A percentile compares a stretch with the other conserved stretches of the same genome.
phyloP scores from a whole-genome alignment of 176 grass and related monocot genomes.

The Urochloa ruziziensis region DNA sequence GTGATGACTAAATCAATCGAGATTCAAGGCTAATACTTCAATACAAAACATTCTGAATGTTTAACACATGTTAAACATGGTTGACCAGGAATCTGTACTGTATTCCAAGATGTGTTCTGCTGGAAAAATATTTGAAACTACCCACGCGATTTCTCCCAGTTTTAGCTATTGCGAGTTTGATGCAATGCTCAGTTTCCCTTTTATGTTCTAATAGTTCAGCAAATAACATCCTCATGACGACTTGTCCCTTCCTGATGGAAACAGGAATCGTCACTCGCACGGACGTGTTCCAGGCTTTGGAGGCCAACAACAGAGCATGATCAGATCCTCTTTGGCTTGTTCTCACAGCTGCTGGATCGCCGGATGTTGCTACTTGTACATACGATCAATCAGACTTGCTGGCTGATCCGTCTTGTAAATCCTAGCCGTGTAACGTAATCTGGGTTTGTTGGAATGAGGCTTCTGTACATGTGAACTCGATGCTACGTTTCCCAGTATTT shows the following conservation, averaged over 20 bases:
- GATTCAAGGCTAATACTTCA: not conserved
- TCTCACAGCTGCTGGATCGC: not conserved
- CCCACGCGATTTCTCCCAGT: not conserved
- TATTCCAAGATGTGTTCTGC: not conserved
- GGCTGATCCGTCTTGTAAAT: not conserved
- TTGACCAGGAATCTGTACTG: not conserved
- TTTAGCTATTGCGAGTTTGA: not conserved
- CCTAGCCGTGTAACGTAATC: not conserved
- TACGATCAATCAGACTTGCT: not conserved
- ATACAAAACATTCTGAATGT: not conserved
- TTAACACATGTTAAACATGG: not conserved
- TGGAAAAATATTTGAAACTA: not conserved
- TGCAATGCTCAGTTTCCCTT: not conserved
- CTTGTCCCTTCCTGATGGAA: not conserved
- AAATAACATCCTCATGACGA: not conserved
- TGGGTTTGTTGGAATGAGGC: not conserved
- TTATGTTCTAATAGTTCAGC: too few relatives aligned
- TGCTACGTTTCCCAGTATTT: too few relatives aligned
- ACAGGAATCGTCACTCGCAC: constrained; percentile 59
- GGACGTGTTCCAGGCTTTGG: constrained; percentile 52
- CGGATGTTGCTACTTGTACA: constrained; percentile 1
- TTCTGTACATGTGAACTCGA: not conserved
- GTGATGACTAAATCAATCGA: not conserved
- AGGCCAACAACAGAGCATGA: constrained; percentile 25
- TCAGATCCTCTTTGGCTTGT: not conserved